A percentile compares a stretch with the other conserved stretches of the same genome.
Conservation (phyloP, 1,284 basidiomycete species). For the Lentinus polychrous region DNA sequence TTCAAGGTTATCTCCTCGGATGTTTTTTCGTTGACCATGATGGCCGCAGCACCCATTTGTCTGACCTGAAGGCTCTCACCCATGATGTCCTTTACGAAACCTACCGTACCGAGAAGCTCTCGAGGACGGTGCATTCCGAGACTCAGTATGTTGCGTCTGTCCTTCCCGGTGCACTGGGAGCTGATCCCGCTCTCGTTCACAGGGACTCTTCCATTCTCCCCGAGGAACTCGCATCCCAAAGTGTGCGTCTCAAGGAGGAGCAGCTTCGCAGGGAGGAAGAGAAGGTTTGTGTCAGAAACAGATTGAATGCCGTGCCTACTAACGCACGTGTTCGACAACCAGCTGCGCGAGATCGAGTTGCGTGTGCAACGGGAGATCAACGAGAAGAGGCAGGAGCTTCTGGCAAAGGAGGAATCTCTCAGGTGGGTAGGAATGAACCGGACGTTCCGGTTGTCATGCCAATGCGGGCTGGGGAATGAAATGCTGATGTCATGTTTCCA, state of each 20-base stretch:
- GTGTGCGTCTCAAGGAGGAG: slow-evolving; percentile 96
- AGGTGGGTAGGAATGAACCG: slow-evolving; percentile 38
- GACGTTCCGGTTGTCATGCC: slow-evolving; percentile 1
- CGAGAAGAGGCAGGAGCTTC: slow-evolving; percentile 95
- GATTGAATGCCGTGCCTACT: background rate
- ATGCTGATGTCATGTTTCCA: slow-evolving; percentile 23
- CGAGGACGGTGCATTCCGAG: slow-evolving; percentile 85
- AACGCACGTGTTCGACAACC: slow-evolving; percentile 9
- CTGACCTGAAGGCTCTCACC: slow-evolving; percentile 91
- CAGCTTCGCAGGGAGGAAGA: slow-evolving; percentile 97
- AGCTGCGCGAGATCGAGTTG: slow-evolving; percentile 97
- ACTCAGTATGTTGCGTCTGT: slow-evolving; percentile 49
- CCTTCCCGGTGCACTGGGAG: background rate
- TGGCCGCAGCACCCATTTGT: slow-evolving; percentile 77
- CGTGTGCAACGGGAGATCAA: slow-evolving; percentile 98
- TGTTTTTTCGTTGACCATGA: background rate
- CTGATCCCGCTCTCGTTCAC: slow-evolving; percentile 12
- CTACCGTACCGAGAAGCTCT: slow-evolving; percentile 98
- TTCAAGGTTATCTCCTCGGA: background rate
- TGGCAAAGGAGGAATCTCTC: slow-evolving; percentile 89
- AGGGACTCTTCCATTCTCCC: slow-evolving; percentile 87
- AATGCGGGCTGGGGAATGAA: slow-evolving; percentile 1
- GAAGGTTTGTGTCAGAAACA: slow-evolving; percentile 48
- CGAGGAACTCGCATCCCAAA: slow-evolving; percentile 95
- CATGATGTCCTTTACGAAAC: slow-evolving; percentile 95